Evolutionary conservation across 805 yeast genomes (phyloP).

Genomic region (Candida schatavii): DNA sequence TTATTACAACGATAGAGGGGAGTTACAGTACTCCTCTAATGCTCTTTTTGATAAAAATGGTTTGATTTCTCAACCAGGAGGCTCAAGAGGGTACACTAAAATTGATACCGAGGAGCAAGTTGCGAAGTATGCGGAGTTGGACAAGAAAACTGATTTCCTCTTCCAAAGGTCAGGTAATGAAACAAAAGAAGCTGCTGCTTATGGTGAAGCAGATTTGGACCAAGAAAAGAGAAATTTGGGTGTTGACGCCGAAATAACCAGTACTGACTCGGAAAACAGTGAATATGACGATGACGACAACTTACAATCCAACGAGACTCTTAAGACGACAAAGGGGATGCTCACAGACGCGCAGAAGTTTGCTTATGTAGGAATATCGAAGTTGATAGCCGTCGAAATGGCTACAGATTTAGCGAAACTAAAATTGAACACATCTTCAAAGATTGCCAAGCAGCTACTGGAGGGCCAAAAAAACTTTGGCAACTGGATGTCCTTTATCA

Average conservation of each 20-base stretch:
- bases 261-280: conserved; percentile 22
- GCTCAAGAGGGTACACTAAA: conserved; percentile 78
- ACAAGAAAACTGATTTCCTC: conserved; percentile 51
- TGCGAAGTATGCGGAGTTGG: conserved; percentile 55
- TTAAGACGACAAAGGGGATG: conserved; percentile 77
- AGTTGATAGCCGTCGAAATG: conserved; percentile 73
- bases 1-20: conserved; percentile 78
- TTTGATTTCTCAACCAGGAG: conserved; percentile 13
- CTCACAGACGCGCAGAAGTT: conserved; percentile 80
- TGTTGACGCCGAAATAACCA: conserved; percentile 8
- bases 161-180: conserved; percentile 29
- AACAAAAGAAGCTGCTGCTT: conserved; percentile 18
- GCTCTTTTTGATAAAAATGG: conserved; percentile 28
- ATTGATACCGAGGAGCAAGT: conserved; percentile 86
- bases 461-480: conserved; percentile 74
- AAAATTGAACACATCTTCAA: conserved; percentile 49
- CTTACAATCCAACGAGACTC: conserved; percentile 56
- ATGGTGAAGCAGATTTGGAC: conserved; percentile 26
- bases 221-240: conserved; percentile 8
- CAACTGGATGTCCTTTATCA: conserved; percentile 76
- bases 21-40: conserved; percentile 43
- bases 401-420: conserved; percentile 72
- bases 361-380: conserved; percentile 86
- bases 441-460: conserved; percentile 58
- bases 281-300: conserved; percentile 40